Conservation (phyloP, 2,329 filamentous ascomycete species). For the Ophiostoma tasmaniense region DNA sequence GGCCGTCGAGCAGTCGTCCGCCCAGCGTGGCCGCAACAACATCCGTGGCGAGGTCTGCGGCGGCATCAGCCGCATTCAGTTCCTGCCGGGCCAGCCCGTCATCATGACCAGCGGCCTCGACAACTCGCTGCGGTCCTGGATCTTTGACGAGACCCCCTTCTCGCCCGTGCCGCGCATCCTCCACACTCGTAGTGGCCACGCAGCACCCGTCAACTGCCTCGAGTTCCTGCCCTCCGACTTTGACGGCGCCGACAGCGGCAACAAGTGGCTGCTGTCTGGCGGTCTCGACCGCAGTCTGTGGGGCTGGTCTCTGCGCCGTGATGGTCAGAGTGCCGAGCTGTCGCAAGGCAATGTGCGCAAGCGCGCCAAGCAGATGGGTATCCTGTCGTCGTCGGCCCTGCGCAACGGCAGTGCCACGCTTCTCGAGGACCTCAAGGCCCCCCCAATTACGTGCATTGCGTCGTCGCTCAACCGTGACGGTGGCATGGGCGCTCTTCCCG, state of each 20-base stretch:
- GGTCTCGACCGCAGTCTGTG: slow-evolving; percentile 86
- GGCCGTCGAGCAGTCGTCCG: slow-evolving; percentile 15
- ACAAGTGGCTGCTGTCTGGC: slow-evolving; percentile 90
- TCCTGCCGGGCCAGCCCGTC: slow-evolving; percentile 80
- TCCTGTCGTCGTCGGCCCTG: slow-evolving; percentile 50
- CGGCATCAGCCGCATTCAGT: slow-evolving; percentile 81
- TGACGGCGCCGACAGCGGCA: slow-evolving; percentile 77
- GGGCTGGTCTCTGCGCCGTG: slow-evolving; percentile 90
- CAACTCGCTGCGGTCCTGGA: slow-evolving; percentile 92
- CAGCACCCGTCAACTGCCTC: slow-evolving; percentile 72
- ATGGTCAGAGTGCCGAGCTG: slow-evolving; percentile 87
- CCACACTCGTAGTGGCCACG: slow-evolving; percentile 81
- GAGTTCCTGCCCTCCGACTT: slow-evolving; percentile 81
- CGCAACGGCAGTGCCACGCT: slow-evolving; percentile 42
- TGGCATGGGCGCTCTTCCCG: slow-evolving; percentile 76
- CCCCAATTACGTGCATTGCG: slow-evolving; percentile 84
- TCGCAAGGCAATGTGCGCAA: slow-evolving; percentile 84
- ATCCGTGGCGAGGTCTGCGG: slow-evolving; percentile 35
- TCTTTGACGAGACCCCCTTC: slow-evolving; percentile 88
- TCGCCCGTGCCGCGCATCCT: slow-evolving; percentile 77
- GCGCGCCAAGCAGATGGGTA: slow-evolving; percentile 81
- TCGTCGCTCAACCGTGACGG: slow-evolving; percentile 90
- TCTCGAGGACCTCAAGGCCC: slow-evolving; percentile 73
- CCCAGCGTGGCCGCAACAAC: slow-evolving; percentile 27
- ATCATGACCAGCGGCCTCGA: slow-evolving; percentile 85